Base-by-base conservation (phyloP, 1,284 basidiomycete genomes). In the Hypsizygus ulmarius region DNA sequence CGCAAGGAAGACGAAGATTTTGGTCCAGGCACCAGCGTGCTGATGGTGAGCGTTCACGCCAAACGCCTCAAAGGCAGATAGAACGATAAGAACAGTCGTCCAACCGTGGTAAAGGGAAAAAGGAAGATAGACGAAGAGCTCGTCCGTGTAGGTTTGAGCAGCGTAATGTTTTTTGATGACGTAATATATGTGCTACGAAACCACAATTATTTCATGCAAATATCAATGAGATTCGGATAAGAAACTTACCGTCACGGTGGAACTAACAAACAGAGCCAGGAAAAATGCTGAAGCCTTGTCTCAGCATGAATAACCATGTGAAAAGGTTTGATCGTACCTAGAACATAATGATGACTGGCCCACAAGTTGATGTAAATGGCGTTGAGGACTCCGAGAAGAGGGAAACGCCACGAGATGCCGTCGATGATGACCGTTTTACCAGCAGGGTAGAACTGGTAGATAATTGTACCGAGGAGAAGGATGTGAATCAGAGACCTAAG, bases 101-200 rank as follows among this genome's bases (percentile, higher is more conserved):
- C 93, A 96, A 42, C 94, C 94, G 64, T 97, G 94, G 73, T 89
- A 97, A 47, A 95, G 81, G 7, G 90, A 93, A 78, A 95, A 94
- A 7, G 93, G 93, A 11, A 91, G 80, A 62, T 91, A 88, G 32
- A 91, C 71, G 54, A 89, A 89, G 53, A 91, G 66, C 67, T 96
- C 92, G 54, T 93, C 90, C 19, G 77, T 74, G 34, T 77, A 62
- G 54, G 64, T 79, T 60, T 84, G 73, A 41, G 89, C 69, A 44
- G 78, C 66, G 66, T 96, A 85, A 55, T 84, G 79, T 67, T 90
- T 90, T 75, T 94, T 95, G 64, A 96, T 85, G 53, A 88, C 75
- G 63, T 93, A 95, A 74, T 97, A 97, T 65, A 96, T 90, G 69
- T 96, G 90, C 77, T 80, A 51, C 51, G 38, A 50, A 12, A 48